Evolutionary conservation across 495 filamentous ascomycete species (phyloP).

Genomic region (Bacidia gigantensis): DNA sequence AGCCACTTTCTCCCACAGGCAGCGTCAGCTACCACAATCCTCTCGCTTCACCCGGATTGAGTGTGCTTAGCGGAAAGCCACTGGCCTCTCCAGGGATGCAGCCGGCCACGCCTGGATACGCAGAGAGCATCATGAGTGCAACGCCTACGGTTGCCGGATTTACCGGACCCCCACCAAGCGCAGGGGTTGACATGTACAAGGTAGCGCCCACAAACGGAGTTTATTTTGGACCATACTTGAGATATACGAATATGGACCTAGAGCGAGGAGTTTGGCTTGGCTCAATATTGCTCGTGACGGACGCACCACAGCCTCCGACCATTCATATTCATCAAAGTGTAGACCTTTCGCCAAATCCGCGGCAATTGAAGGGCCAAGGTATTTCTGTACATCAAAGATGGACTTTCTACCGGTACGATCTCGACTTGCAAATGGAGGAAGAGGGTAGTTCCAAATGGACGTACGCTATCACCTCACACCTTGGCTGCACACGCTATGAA

Average conservation of each 20-base stretch:
- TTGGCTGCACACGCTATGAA: constrained; percentile 93
- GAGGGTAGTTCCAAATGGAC: constrained; percentile 78
- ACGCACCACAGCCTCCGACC: constrained; percentile 84
- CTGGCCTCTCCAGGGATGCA: constrained; percentile 60
- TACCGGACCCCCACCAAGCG: constrained; percentile 67
- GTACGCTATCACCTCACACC: constrained; percentile 91
- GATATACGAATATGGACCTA: constrained; percentile 94
- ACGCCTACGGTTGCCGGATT: constrained; percentile 58
- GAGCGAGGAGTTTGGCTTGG: constrained; percentile 85
- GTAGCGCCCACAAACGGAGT: constrained; percentile 91
- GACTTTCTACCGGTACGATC: constrained; percentile 91
- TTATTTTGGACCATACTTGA: constrained; percentile 90
- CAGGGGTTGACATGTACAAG: constrained; percentile 86
- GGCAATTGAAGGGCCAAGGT: constrained; percentile 69
- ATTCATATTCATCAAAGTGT: constrained; percentile 89
- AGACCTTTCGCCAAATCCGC: constrained; percentile 85
- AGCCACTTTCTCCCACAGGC: constrained; percentile 66
- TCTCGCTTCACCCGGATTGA: constrained; percentile 56
- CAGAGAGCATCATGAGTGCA: constrained; percentile 63
- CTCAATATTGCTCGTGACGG: constrained; percentile 71
- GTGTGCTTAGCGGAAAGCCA: constrained; percentile 53
- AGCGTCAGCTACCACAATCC: constrained; percentile 66
- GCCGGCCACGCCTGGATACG: constrained; percentile 56
- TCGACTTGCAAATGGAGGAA: constrained; percentile 87
- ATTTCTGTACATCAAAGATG: constrained; percentile 85